These are phyloP conservation scores for Bacidia rubella DNA, from an alignment of 495 filamentous ascomycete species.

Conservation along the genomic window DNA sequence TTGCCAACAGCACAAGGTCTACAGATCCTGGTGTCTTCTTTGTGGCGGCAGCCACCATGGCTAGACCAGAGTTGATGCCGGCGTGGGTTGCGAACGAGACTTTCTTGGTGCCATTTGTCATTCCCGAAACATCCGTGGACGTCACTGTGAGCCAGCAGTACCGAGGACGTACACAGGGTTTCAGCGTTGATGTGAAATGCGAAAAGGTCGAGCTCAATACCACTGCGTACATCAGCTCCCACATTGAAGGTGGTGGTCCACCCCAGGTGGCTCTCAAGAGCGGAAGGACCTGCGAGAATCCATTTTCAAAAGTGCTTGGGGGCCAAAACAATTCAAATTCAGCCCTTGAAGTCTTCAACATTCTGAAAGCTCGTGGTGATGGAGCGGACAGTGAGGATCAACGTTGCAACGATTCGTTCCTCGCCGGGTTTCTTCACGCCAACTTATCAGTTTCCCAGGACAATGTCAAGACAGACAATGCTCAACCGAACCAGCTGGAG, in stretches of 20 bases:
- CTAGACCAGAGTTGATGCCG: slow-evolving; percentile 16
- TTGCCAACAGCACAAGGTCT: background rate
- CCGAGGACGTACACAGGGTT: slow-evolving; percentile 14
- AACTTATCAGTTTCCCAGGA: background rate
- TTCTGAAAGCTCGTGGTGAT: background rate
- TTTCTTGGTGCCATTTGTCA: slow-evolving; percentile 25
- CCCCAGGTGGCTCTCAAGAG: background rate
- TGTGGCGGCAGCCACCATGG: slow-evolving; percentile 23
- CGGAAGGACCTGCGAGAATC: background rate
- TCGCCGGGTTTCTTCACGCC: slow-evolving; percentile 6
- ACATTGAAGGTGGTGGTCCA: background rate
- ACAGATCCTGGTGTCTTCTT: slow-evolving; percentile 5
- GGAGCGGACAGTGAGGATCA: background rate
- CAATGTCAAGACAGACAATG: background rate
- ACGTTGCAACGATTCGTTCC: background rate
- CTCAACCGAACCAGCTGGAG: no score
- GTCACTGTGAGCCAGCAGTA: background rate
- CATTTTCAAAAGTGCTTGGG: background rate
- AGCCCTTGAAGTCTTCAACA: background rate
- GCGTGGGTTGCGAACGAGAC: slow-evolving; percentile 23
- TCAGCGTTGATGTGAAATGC: slow-evolving; percentile 16
- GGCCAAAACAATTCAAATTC: background rate
- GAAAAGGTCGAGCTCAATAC: background rate
- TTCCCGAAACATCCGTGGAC: background rate
- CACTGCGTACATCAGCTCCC: background rate